These are phyloP conservation scores for Gastrolobium bilobum DNA, from an alignment of 306 rosid species.

Conservation along the genomic window DNA sequence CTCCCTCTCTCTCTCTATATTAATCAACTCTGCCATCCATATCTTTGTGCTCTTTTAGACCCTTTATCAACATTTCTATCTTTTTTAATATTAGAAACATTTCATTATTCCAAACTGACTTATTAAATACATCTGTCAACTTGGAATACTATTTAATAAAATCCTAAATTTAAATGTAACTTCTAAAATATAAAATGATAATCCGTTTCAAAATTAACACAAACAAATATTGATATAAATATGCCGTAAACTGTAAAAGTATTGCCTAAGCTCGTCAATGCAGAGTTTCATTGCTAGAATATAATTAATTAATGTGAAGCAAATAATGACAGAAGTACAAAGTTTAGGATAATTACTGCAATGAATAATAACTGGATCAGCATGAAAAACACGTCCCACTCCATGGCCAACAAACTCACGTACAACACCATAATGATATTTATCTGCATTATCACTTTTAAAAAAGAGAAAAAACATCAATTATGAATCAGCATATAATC, in stretches of 20 bases:
- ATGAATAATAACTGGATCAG: slow-evolving; percentile 92
- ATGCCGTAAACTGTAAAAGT: slow-evolving; percentile 9
- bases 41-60: no score
- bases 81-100: no score
- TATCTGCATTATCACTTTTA: slow-evolving; percentile 86
- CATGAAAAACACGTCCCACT: slow-evolving; percentile 89
- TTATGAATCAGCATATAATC: slow-evolving; percentile 13
- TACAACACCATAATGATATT: slow-evolving; percentile 82
- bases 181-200: slow-evolving; percentile 1
- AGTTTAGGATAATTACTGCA: slow-evolving; percentile 63
- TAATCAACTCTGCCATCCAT: no score
- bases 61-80: no score
- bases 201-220: slow-evolving; percentile 22
- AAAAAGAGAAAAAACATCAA: slow-evolving; percentile 29
- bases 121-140: no score
- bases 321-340: slow-evolving; percentile 35
- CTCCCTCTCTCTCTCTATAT: no score
- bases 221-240: not conserved
- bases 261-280: not conserved
- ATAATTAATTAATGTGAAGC: slow-evolving; percentile 1
- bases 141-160: no score
- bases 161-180: not conserved
- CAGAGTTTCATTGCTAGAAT: slow-evolving; percentile 17
- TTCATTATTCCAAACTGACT: no score
- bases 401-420: slow-evolving; percentile 87